Evolutionary conservation across 148 eudicot species (phyloP), one percentile per base, ranked within the genome.

Genomic region (Camellia lanceoleosa): DNA sequence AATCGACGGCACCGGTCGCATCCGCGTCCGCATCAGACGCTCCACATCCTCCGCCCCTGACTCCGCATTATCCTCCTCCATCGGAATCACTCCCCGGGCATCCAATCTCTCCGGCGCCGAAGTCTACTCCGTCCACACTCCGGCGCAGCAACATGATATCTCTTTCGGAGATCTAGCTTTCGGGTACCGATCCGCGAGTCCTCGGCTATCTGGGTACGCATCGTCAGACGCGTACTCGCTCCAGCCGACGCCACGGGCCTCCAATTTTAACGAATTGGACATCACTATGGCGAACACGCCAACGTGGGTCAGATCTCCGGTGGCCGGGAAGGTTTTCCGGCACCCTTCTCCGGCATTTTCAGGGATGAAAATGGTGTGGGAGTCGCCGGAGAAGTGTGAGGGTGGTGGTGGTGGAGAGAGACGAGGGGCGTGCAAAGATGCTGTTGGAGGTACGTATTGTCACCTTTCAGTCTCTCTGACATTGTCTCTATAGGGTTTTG

Each of bases 201-300:
- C 87, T 2, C 66, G 79, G n/a, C 58, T 72, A 4, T 82, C 88
- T 51, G 88, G 88, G 46, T 85, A 85, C 62, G 88, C 88, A 0
- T 85, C 88, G 20, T 85, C 88, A 8, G 88, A 82, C 60, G 88
- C 81, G 0, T 86, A 83, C 78, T 86, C 88, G 19, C 80, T 81
- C 3, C 84, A 86, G 70, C 88, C 88, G 23, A 86, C 88, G 4
- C 88, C 88, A 8, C 46, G 88, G 20, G 86, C 82, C 14, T 86
- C 88, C 0, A 86, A 83, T 56, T 86, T 83, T 66, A 86, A 86
- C 46, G 86, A 86, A 44, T 5, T 80, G 73, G 88, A 86, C 46
- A 11, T 52, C 47, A 73, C 63, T 8, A 51, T 80, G 2, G 80
- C 58, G 42, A 80, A 72, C 16, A 76, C 84, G 14, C 85, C 85